Base-by-base conservation (phyloP, 179 eudicot genomes). In the Sideroxylon spinosum region DNA sequence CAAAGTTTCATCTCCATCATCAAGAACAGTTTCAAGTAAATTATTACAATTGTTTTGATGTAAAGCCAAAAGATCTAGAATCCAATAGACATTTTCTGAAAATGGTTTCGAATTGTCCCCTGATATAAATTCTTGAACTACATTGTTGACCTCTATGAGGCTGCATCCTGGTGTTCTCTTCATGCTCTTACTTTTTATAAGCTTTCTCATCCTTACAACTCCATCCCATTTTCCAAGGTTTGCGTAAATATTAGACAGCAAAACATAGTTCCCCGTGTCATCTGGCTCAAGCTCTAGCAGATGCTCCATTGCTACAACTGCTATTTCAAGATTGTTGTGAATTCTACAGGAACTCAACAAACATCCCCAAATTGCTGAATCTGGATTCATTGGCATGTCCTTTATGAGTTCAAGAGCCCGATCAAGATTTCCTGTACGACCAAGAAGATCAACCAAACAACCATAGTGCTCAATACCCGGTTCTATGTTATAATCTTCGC, bases 361-460 rank as follows among this genome's bases (percentile, higher is more conserved):
- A 29, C 90, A 86, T n/a, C 91, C 93, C 93, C 93, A 90, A 55
- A 88, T 88, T 1, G 84, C 86, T 13, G 89, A 84, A 68, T 85
- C 86, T 1, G 93, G 88, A 73, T 78, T 84, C 87, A 85, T 86
- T 6, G 84, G 89, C 86, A 86, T 86, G 52, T 65, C 65, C 46
- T 64, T 76, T 37, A 88, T 79, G 68, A 84, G 50, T 50, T 86
- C 70, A 50, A 85, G 79, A 22, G 90, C 91, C 10, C 71, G 86
- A 22, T 67, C 82, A 46, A 83, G 72, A 53, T 32, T 9, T 2
- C 91, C 90, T 9, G 86, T 81, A 5, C 90, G 85, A 10, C 91
- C 90, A n/a, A 88, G 79, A 72, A 88, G 86, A 82, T 86, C 88
- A 71, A 85, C 82, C 77, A 88, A 50, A 71, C 91, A 86, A 28